Percentiles rank a stretch among this genome's conserved stretches.
phyloP scores from a whole-genome alignment of 202 grass and related monocot genomes.

The Hordeum pubiflorum region DNA sequence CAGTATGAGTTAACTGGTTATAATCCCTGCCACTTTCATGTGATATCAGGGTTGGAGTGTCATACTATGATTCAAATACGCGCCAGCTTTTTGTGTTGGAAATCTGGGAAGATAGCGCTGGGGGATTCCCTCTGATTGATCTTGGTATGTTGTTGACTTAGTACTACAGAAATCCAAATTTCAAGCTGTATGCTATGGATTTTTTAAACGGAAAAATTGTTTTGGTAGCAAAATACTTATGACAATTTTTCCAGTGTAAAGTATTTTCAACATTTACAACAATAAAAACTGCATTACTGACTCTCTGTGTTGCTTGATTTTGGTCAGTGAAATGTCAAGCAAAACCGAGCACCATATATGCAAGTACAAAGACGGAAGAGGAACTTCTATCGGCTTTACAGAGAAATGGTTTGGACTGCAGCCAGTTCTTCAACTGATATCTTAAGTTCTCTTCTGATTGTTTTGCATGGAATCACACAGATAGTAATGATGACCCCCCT shows the following conservation, averaged over 20 bases:
- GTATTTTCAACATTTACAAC: slow-evolving; percentile 2
- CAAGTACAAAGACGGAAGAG: slow-evolving; percentile 93
- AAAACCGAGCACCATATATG: slow-evolving; percentile 77
- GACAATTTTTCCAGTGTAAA: not conserved
- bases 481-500: slow-evolving; percentile 40
- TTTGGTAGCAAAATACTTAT: not conserved
- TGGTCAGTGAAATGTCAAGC: slow-evolving; percentile 81
- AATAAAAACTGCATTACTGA: slow-evolving; percentile 27
- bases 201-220: not conserved
- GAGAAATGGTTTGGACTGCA: slow-evolving; percentile 50
- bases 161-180: not conserved
- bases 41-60: slow-evolving; percentile 61
- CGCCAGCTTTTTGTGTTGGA: slow-evolving; percentile 83
- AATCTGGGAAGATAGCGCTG: slow-evolving; percentile 80
- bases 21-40: slow-evolving; percentile 1
- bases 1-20: not conserved
- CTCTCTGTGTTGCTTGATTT: slow-evolving; percentile 20
- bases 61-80: slow-evolving; percentile 82
- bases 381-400: slow-evolving; percentile 72
- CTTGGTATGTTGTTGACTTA: slow-evolving; percentile 54
- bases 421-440: slow-evolving; percentile 5
- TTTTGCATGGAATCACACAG: slow-evolving; percentile 42
- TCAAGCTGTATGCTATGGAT: not conserved
- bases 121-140: slow-evolving; percentile 80
- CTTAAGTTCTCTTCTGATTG: slow-evolving; percentile 21